phyloP scores from a whole-genome alignment of 495 filamentous ascomycete species.

The Penicillium bovifimosum region DNA sequence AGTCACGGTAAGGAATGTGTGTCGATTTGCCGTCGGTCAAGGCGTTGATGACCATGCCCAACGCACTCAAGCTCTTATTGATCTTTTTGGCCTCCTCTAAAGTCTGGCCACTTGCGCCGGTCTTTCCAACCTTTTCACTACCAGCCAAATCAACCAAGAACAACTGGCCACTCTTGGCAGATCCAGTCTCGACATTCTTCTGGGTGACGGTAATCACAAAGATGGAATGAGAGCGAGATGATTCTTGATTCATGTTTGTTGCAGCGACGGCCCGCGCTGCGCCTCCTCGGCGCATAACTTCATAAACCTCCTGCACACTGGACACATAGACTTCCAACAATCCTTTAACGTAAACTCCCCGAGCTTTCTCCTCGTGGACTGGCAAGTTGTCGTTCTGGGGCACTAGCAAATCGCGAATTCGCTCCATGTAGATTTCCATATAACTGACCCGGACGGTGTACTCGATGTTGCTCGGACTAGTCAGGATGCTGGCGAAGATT shows the following conservation, averaged over 20 bases:
- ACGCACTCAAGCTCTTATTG: conserved; percentile 96
- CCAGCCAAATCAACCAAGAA: conserved; percentile 97
- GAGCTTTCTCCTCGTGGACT: conserved; percentile 93
- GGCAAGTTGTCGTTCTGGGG: conserved; percentile 95
- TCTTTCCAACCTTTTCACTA: conserved; percentile 98
- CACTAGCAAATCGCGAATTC: conserved; percentile 85
- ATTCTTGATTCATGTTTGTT: conserved; percentile 99
- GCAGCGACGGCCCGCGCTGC: conserved; percentile 84
- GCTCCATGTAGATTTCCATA: conserved; percentile 99
- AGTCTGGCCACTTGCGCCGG: conserved; percentile 94
- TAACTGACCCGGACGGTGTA: conserved; percentile 97
- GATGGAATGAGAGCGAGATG: conserved; percentile 95
- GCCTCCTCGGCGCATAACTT: conserved; percentile 93
- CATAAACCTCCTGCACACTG: conserved; percentile 91
- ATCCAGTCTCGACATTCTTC: conserved; percentile 96
- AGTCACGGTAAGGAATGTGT: conserved; percentile 95
- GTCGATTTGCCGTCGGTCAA: conserved; percentile 98
- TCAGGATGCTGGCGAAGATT: conserved; percentile 90
- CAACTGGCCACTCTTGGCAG: conserved; percentile 90
- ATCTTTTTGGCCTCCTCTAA: conserved; percentile 99
- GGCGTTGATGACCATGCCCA: conserved; percentile 98
- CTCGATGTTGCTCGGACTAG: conserved; percentile 88
- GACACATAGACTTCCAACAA: conserved; percentile 93
- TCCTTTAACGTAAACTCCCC: conserved; percentile 96
- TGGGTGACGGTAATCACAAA: conserved; percentile 96